phyloP scores from a whole-genome alignment of 495 filamentous ascomycete genomes.

The Neurospora discreta region DNA sequence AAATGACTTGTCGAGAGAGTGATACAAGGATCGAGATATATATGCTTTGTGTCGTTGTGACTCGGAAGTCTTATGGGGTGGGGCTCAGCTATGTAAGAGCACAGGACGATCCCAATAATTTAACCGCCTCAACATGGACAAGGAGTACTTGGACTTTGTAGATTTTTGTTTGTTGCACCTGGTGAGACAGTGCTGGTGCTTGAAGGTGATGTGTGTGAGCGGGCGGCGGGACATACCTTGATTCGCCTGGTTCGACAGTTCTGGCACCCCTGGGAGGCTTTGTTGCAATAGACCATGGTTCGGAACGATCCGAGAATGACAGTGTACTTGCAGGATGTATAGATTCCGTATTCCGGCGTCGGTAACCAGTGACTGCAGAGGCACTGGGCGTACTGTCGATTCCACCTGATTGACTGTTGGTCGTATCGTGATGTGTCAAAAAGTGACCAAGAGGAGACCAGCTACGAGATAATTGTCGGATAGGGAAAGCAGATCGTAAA shows the following conservation, averaged over 20 bases:
- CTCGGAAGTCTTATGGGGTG: not conserved
- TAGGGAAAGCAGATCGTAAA: constrained; percentile 20
- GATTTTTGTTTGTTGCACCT: not conserved
- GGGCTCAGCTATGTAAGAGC: not conserved
- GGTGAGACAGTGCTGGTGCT: not conserved
- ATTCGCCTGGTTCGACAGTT: constrained; percentile 55
- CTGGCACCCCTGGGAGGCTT: constrained; percentile 56
- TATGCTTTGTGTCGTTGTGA: not conserved
- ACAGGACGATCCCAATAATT: not conserved
- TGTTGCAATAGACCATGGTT: constrained; percentile 59
- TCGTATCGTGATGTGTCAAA: constrained; percentile 1
- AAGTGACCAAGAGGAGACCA: constrained; percentile 1
- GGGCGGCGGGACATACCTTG: constrained; percentile 30
- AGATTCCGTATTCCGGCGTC: not conserved
- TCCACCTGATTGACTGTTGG: not conserved
- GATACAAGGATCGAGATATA: not conserved
- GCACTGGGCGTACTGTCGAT: not conserved
- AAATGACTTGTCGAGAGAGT: not conserved
- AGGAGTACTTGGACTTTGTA: not conserved
- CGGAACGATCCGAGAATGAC: not conserved
- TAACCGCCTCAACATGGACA: not conserved
- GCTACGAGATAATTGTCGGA: constrained; percentile 14
- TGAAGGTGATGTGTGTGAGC: not conserved
- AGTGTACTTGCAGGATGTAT: not conserved
- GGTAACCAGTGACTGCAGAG: not conserved